Base-by-base conservation (phyloP, 805 yeast genomes). In the Candida ovalis region DNA sequence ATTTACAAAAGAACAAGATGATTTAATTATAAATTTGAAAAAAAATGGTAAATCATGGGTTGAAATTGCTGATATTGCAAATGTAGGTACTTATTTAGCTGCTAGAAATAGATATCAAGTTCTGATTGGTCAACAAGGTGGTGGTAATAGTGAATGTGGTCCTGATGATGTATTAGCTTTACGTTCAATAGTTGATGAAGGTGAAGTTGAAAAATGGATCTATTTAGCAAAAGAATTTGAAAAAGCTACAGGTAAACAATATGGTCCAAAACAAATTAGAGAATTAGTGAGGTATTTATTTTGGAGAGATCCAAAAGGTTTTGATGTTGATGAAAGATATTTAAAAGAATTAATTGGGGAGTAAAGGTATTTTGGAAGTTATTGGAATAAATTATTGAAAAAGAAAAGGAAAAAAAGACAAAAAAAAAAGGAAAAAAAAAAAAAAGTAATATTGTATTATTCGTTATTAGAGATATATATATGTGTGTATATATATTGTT, bases 21-120 rank as follows among this genome's bases (percentile, higher is more conserved):
- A 75, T 2, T 54, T 81, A 66, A 86, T 86, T 33, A 75, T 86
- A 7, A 69, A 70, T 18, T 63, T 86, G 61, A 86, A 86, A 61
- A 73, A 71, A 47, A 73, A 75, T 42, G 89, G 91, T 27, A 78
- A 77, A 53, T 68, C 81, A 1, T 86, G 94, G 92, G 81, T 77
- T 4, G 88, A 84, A 51, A 86, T 86, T 41, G 89, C 91, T 0
- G 80, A 80, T 46, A 67, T 71, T 3, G 77, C 88, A 2, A 74
- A 77, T 3, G 84, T 85, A 25, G 86, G 82, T 8, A 77, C 82
- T 38, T 82, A 79, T 50, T 67, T 86, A 36, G 88, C 92, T 0
- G 92, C 91, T 0, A 68, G 92, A 48, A 86, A 86, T 60, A 68
- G 92, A 49, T 86, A 86, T 57, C 92, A 86, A 64, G 92, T 86